phyloP scores from a whole-genome alignment of 331 rosid genomes.

The Dryas integrifolia region DNA sequence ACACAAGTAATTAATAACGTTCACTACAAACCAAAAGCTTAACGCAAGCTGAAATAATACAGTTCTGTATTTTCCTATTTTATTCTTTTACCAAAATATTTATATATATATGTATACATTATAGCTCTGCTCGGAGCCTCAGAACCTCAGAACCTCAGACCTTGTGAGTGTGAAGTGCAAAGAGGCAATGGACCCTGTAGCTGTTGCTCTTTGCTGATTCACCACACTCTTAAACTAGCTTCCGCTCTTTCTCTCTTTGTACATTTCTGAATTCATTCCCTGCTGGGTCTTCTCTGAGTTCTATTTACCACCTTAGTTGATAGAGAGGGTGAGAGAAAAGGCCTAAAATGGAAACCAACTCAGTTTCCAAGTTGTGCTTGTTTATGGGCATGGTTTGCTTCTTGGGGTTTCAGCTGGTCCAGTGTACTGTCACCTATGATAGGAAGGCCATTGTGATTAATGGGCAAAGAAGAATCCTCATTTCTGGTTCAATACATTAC shows the following conservation, averaged over 20 bases:
- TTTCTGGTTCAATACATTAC: constrained; percentile 98
- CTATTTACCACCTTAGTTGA: not conserved
- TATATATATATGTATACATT: constrained; percentile 32
- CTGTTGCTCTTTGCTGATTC: constrained; percentile 22
- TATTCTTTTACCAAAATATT: not conserved
- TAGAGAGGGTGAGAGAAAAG: not conserved
- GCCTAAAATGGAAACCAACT: constrained; percentile 50
- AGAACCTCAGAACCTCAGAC: constrained; percentile 24
- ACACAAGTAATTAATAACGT: not conserved
- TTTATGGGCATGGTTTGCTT: constrained; percentile 41
- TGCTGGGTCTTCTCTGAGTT: constrained; percentile 18
- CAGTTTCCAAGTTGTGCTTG: constrained; percentile 50
- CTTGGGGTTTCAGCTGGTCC: constrained; percentile 46
- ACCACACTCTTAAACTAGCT: constrained; percentile 26
- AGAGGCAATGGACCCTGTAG: constrained; percentile 36
- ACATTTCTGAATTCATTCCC: constrained; percentile 23
- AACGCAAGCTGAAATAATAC: not conserved
- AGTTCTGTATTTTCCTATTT: not conserved
- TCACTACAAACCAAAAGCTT: constrained; percentile 12
- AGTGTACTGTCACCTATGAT: constrained; percentile 75
- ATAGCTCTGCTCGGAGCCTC: constrained; percentile 33
- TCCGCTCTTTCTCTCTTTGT: constrained; percentile 3
- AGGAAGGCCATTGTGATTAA: constrained; percentile 82
- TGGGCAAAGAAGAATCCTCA: constrained; percentile 89
- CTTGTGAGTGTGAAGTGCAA: constrained; percentile 35